Conservation (phyloP, 805 yeast species). For the Blastobotrys peoriensis region DNA sequence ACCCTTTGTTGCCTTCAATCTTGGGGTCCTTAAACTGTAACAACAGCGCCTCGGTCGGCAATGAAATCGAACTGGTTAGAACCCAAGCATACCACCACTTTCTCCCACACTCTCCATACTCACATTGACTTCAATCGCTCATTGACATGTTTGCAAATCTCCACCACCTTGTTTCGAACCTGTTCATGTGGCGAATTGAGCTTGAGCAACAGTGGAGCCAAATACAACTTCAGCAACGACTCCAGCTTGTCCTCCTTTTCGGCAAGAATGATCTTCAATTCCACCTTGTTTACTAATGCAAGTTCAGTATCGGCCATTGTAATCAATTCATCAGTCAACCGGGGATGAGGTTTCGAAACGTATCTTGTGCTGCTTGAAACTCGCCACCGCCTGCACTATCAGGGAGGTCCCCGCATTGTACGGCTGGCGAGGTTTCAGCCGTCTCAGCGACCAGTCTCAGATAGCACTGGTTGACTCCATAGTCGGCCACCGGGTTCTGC, state of each 20-base stretch:
- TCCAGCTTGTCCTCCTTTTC: conserved; percentile 60
- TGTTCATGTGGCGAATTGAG: conserved; percentile 61
- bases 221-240: conserved; percentile 50
- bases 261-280: conserved; percentile 73
- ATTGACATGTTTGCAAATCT: conserved; percentile 59
- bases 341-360: too few relatives aligned
- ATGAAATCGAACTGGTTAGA: conserved; percentile 32
- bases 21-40: conserved; percentile 57
- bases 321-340: not conserved
- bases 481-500: too few relatives aligned
- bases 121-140: conserved; percentile 51
- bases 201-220: conserved; percentile 75
- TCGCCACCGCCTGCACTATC: too few relatives aligned
- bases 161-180: conserved; percentile 63
- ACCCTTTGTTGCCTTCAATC: conserved; percentile 19
- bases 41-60: conserved; percentile 61
- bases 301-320: conserved; percentile 22
- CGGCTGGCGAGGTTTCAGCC: too few relatives aligned
- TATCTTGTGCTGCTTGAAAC: too few relatives aligned
- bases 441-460: too few relatives aligned
- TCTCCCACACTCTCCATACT: conserved; percentile 5
- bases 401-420: too few relatives aligned
- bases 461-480: too few relatives aligned
- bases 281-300: conserved; percentile 52
- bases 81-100: not conserved